Evolutionary conservation across 164 flowering plant genomes (phyloP).

Genomic region (Berberis vulgaris): DNA sequence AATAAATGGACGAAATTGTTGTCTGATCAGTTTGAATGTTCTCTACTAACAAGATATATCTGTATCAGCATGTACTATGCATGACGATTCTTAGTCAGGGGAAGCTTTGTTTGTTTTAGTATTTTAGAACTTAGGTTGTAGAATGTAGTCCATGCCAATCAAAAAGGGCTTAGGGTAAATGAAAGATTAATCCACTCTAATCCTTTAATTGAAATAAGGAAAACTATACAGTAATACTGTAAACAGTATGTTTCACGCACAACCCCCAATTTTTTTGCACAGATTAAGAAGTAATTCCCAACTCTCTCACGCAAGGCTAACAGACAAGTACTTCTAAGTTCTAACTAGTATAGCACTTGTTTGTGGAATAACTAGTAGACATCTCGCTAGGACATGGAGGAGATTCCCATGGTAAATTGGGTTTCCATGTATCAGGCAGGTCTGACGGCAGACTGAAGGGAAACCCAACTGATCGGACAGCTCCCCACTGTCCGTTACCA

Average conservation of each 20-base stretch:
- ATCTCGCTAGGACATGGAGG: slow-evolving; percentile 61
- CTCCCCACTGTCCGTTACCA: slow-evolving; percentile 28
- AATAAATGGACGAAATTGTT: neutral
- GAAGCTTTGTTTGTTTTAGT: neutral
- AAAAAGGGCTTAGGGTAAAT: neutral
- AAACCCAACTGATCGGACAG: slow-evolving; percentile 32
- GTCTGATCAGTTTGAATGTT: neutral
- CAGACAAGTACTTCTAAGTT: neutral
- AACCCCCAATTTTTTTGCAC: no score
- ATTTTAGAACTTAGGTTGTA: no score
- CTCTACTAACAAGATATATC: no score
- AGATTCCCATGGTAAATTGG: slow-evolving; percentile 60
- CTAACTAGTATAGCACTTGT: slow-evolving; percentile 42
- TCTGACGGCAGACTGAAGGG: slow-evolving; percentile 48
- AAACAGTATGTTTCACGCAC: slow-evolving; percentile 10
- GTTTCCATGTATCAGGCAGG: slow-evolving; percentile 35
- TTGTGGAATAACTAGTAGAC: slow-evolving; percentile 53
- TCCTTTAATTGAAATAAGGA: slow-evolving; percentile 6
- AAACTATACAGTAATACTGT: slow-evolving; percentile 21
- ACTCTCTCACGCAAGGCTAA: slow-evolving; percentile 13
- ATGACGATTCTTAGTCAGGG: neutral
- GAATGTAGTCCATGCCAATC: neutral
- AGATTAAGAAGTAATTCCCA: slow-evolving; percentile 1
- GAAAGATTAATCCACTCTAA: neutral
- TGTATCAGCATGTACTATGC: neutral